phyloP scores from a whole-genome alignment of 306 rosid genomes.

The Vicia faba region DNA sequence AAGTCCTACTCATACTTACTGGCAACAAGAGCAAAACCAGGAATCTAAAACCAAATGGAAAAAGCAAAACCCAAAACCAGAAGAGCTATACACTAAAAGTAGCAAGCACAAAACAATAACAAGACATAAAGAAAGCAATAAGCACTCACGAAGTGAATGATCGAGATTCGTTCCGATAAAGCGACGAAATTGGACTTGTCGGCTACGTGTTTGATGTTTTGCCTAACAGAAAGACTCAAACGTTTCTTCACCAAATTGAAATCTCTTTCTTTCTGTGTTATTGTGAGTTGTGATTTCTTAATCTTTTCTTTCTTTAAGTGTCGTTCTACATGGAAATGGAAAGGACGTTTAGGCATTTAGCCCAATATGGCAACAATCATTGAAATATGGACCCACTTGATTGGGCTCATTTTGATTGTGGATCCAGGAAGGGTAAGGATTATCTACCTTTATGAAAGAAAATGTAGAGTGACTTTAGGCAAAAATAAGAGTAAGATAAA shows the following conservation, averaged over 20 bases:
- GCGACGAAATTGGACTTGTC: slow-evolving; percentile 17
- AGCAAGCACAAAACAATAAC: background rate
- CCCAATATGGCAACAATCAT: slow-evolving; percentile 18
- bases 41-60: slow-evolving; percentile 1
- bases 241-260: background rate
- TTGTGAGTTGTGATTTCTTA: background rate
- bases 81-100: background rate
- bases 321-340: background rate
- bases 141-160: slow-evolving; percentile 30
- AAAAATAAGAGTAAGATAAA: too few species aligned
- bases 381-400: slow-evolving; percentile 4
- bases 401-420: background rate
- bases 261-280: too few species aligned
- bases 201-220: slow-evolving; percentile 37
- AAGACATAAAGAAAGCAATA: slow-evolving; percentile 19
- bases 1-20: background rate
- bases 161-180: slow-evolving; percentile 12
- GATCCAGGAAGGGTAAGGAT: background rate
- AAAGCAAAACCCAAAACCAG: slow-evolving; percentile 7
- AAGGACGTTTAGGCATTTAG: slow-evolving; percentile 16
- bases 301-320: background rate
- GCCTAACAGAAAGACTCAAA: slow-evolving; percentile 5
- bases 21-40: slow-evolving; percentile 12
- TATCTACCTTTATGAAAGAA: too few species aligned
- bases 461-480: too few species aligned